Conservation (phyloP, 192 early-diverging fungal genomes). For the Mortierella antarctica region DNA sequence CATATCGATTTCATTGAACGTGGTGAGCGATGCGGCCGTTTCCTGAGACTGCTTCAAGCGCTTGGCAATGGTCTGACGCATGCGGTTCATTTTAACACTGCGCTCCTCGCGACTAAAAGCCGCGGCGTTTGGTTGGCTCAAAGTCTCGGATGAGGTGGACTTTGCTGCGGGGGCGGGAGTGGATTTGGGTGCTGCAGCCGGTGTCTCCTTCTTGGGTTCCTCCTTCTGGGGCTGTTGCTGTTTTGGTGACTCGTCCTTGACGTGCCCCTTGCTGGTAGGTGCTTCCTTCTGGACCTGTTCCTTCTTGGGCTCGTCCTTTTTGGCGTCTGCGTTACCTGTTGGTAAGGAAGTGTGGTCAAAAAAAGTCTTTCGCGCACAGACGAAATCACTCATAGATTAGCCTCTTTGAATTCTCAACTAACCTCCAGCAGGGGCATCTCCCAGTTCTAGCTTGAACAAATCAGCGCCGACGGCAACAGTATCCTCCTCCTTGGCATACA, state of each 20-base stretch:
- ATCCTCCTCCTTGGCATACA: slow-evolving; percentile 87
- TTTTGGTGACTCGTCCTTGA: slow-evolving; percentile 43
- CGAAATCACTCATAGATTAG: not conserved
- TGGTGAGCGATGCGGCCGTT: slow-evolving; percentile 95
- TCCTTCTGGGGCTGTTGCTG: slow-evolving; percentile 58
- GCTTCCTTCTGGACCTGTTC: not conserved
- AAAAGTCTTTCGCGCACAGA: not conserved
- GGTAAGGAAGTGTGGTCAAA: not conserved
- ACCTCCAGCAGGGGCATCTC: slow-evolving; percentile 73
- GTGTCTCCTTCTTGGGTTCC: slow-evolving; percentile 45
- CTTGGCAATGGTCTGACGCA: slow-evolving; percentile 94
- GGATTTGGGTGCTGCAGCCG: slow-evolving; percentile 47
- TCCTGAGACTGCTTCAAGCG: slow-evolving; percentile 98
- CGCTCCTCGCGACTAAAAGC: slow-evolving; percentile 56
- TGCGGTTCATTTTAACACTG: slow-evolving; percentile 96
- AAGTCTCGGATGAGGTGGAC: slow-evolving; percentile 18
- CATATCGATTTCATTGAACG: slow-evolving; percentile 99
- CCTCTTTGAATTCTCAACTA: not conserved
- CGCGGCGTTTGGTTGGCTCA: slow-evolving; percentile 50
- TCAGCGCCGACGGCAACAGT: slow-evolving; percentile 90
- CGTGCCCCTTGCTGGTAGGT: too few relatives aligned
- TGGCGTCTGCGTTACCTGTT: not conserved
- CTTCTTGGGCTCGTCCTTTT: slow-evolving; percentile 14
- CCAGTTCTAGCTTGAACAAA: slow-evolving; percentile 91
- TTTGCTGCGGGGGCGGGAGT: slow-evolving; percentile 39